These are phyloP conservation scores for Hawksworthiomyces lignivorus DNA, from an alignment of 2,329 filamentous ascomycete species.

Conservation along the genomic window DNA sequence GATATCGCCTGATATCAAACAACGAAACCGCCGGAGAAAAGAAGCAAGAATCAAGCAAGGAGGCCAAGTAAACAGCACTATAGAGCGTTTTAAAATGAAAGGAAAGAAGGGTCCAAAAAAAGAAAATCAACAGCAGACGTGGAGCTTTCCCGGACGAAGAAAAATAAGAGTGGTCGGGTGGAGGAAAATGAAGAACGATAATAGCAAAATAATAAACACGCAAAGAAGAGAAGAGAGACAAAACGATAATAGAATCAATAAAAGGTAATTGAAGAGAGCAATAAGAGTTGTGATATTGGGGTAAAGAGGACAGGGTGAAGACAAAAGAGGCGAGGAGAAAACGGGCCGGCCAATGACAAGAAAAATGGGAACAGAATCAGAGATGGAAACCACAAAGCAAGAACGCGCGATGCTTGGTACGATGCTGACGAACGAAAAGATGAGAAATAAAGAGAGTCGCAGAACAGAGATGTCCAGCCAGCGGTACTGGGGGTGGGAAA, in stretches of 20 bases:
- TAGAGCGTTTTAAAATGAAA: too few species aligned
- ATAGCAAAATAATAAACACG: neutral
- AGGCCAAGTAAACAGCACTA: neutral
- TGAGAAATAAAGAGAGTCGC: neutral
- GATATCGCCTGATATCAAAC: neutral
- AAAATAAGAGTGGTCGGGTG: neutral
- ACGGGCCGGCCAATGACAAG: constrained; percentile 1
- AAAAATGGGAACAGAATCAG: neutral
- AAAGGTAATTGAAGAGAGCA: neutral
- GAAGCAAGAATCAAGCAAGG: constrained; percentile 1
- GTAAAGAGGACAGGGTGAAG: neutral
- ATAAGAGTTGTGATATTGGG: neutral
- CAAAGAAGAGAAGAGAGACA: neutral
- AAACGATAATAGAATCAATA: neutral
- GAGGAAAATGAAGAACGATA: neutral
- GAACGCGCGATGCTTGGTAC: too few species aligned
- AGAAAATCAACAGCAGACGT: neutral
- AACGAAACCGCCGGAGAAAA: neutral
- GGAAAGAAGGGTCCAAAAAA: neutral
- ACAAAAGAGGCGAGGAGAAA: neutral
- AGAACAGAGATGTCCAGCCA: neutral
- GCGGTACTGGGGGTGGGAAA: constrained; percentile 1
- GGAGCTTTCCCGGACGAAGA: neutral
- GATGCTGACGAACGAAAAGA: too few species aligned
- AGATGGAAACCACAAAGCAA: neutral